A percentile compares a stretch with the other conserved stretches of the same genome.
Conservation (phyloP, 768 basidiomycete species). For the Pisolithus albus region DNA sequence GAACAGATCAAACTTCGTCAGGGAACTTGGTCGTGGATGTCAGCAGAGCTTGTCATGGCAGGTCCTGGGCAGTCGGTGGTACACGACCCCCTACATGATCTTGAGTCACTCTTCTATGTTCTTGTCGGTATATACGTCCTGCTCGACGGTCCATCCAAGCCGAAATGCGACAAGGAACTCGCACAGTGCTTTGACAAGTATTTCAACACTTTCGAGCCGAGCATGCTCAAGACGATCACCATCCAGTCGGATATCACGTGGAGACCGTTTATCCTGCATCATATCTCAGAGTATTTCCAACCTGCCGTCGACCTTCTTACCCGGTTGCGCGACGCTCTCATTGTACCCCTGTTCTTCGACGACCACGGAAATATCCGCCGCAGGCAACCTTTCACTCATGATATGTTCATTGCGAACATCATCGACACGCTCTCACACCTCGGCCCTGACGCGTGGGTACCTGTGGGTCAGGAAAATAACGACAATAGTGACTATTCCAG, state of each 20-base stretch:
- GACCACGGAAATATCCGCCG: background rate
- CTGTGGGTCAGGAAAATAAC: background rate
- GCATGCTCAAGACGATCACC: background rate
- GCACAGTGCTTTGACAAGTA: conserved; percentile 4
- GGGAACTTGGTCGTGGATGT: conserved; percentile 6
- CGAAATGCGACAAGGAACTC: background rate
- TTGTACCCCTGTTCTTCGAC: background rate
- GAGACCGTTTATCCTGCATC: background rate
- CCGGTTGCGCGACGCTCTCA: background rate
- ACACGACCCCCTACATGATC: background rate
- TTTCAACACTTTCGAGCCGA: conserved; percentile 3
- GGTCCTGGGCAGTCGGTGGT: conserved; percentile 1
- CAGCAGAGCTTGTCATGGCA: conserved; percentile 2
- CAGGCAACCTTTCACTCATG: background rate
- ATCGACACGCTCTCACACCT: background rate
- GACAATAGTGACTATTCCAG: background rate
- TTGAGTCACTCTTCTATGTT: background rate
- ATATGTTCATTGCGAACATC: background rate
- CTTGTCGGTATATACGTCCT: background rate
- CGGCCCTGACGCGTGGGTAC: background rate
- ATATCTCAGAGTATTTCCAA: background rate
- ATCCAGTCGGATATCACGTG: background rate
- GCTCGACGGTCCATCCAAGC: background rate
- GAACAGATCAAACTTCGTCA: background rate
- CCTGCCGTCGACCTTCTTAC: background rate